A percentile compares a stretch with the other conserved stretches of the same genome.
These are phyloP conservation scores for Condylostoma magnum DNA, from an alignment of 169 alveolate genomes.

Conservation along the genomic window DNA sequence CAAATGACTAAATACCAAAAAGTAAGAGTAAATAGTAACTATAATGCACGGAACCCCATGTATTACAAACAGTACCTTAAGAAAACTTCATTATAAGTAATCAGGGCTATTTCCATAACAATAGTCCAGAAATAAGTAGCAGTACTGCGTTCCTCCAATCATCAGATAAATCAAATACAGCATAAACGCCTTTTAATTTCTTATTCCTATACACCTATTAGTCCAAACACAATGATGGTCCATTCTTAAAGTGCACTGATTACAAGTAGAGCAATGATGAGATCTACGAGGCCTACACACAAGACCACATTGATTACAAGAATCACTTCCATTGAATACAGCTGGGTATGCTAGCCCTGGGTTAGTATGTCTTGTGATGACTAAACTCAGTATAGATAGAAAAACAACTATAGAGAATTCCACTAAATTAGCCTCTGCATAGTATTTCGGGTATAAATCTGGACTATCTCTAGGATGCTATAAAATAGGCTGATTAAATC, in stretches of 20 bases:
- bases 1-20: background rate
- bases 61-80: background rate
- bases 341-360: too few species aligned
- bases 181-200: conserved; percentile 33
- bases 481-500: too few species aligned
- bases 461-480: too few species aligned
- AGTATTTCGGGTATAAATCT: too few species aligned
- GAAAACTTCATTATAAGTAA: background rate
- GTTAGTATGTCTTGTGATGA: too few species aligned
- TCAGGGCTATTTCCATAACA: background rate
- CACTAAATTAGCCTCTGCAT: too few species aligned
- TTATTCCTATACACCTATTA: conserved; percentile 48
- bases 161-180: background rate
- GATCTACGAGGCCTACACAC: conserved; percentile 36
- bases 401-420: too few species aligned
- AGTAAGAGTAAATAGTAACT: conserved; percentile 6
- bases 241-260: conserved; percentile 40
- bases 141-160: background rate
- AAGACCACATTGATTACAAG: conserved; percentile 13
- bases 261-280: conserved; percentile 52
- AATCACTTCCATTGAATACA: too few species aligned
- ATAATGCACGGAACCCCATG: background rate
- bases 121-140: background rate
- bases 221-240: conserved; percentile 66
- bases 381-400: too few species aligned